These are phyloP conservation scores for Raffaelea ambrosiae DNA, from an alignment of 2,329 filamentous ascomycete species.

Conservation along the genomic window DNA sequence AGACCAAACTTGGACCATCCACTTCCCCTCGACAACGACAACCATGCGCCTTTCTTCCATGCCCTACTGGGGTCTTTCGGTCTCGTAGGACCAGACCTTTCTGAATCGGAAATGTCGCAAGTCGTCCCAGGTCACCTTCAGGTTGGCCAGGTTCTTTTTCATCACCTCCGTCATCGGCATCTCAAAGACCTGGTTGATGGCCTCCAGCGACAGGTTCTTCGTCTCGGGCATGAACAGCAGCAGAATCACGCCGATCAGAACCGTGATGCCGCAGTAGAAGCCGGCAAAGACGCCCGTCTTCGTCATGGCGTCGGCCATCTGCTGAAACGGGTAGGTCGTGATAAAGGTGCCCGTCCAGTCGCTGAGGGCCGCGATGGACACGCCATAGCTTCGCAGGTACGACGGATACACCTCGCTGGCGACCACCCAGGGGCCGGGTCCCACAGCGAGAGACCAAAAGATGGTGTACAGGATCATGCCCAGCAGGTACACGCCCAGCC, in stretches of 20 bases:
- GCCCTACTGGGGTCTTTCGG: too few relatives aligned
- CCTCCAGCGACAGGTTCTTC: not conserved
- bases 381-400: not conserved
- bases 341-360: not conserved
- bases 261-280: not conserved
- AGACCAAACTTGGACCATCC: too few relatives aligned
- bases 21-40: too few relatives aligned
- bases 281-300: not conserved
- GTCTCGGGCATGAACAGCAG: not conserved
- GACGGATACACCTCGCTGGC: not conserved
- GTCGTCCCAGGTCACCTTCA: not conserved
- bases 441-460: not conserved
- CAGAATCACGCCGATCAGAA: not conserved
- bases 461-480: not conserved
- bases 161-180: not conserved
- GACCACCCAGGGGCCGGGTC: not conserved
- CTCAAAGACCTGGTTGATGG: not conserved
- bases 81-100: not conserved
- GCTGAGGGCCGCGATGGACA: not conserved
- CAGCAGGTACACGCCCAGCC: not conserved
- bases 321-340: not conserved
- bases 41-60: too few relatives aligned
- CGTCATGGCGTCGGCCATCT: not conserved
- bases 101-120: not conserved
- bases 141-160: not conserved